Evolutionary conservation across 371 early-diverging fungal species (phyloP).

Genomic region (Syncephalastrum racemosum): DNA sequence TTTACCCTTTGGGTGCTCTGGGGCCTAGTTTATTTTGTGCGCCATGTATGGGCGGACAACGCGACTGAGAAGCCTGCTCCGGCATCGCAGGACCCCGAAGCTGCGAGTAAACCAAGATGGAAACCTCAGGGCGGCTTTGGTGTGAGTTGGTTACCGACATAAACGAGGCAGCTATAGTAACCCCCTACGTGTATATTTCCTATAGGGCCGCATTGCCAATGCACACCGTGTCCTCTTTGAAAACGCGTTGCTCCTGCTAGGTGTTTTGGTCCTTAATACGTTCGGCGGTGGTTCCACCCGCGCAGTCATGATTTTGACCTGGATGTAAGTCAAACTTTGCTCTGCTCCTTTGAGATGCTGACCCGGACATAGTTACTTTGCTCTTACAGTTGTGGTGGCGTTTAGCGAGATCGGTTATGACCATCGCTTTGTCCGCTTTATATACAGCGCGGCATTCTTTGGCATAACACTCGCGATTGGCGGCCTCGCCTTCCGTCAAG

Average conservation of each 20-base stretch:
- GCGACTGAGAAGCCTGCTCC: conserved; percentile 12
- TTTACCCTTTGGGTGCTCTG: conserved; percentile 35
- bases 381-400: conserved; percentile 37
- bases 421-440: conserved; percentile 40
- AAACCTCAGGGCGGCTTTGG: conserved; percentile 11
- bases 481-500: conserved; percentile 38
- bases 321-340: conserved; percentile 23
- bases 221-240: conserved; percentile 39
- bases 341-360: background rate
- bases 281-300: conserved; percentile 46
- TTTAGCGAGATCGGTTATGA: conserved; percentile 36
- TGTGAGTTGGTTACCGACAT: conserved; percentile 10
- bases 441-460: conserved; percentile 36
- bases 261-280: conserved; percentile 40
- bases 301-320: conserved; percentile 47
- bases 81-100: conserved; percentile 21
- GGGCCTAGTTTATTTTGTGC: conserved; percentile 31
- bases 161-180: too few species aligned
- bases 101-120: conserved; percentile 9
- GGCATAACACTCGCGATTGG: conserved; percentile 40
- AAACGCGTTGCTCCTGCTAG: conserved; percentile 36
- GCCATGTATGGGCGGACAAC: conserved; percentile 19
- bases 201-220: conserved; percentile 15
- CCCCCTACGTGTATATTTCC: background rate
- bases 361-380: conserved; percentile 27